phyloP scores from a whole-genome alignment of 805 yeast species.

The Myxozyma kluyveri region DNA sequence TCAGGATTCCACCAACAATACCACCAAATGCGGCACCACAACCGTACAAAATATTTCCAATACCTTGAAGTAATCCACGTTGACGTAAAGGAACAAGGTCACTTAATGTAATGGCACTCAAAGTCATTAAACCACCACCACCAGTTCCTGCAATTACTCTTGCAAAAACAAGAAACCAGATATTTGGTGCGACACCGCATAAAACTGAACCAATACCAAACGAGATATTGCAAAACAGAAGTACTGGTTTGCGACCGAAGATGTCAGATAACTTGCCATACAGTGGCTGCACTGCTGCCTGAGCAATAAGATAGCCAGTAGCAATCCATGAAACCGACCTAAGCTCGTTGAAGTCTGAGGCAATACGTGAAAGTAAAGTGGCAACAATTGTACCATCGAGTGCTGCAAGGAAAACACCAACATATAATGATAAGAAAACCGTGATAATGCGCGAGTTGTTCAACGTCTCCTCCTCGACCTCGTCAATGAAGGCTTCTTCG shows the following conservation, averaged over 20 bases:
- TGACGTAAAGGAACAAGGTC: constrained; percentile 73
- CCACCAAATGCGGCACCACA: constrained; percentile 78
- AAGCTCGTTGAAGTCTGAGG: constrained; percentile 57
- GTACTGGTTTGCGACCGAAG: constrained; percentile 42
- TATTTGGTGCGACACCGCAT: constrained; percentile 47
- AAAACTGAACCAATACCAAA: constrained; percentile 53
- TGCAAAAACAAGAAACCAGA: constrained; percentile 36
- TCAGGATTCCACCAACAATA: constrained; percentile 51
- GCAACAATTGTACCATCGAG: constrained; percentile 56
- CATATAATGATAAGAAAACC: constrained; percentile 28
- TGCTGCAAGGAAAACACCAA: constrained; percentile 50
- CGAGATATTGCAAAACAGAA: constrained; percentile 44
- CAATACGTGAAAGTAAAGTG: constrained; percentile 54
- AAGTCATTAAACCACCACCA: constrained; percentile 81
- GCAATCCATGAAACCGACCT: constrained; percentile 67
- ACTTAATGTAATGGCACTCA: constrained; percentile 71
- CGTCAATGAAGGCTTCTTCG: constrained; percentile 20
- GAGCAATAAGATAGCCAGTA: constrained; percentile 65
- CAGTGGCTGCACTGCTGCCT: constrained; percentile 72
- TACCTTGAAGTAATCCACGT: constrained; percentile 80
- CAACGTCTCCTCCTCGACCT: constrained; percentile 13
- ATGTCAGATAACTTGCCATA: constrained; percentile 72
- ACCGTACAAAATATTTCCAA: constrained; percentile 74
- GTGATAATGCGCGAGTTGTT: constrained; percentile 7
- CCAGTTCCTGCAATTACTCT: constrained; percentile 83